These are phyloP conservation scores for Penicillium fimorum DNA, from an alignment of 495 filamentous ascomycete genomes.

Conservation along the genomic window DNA sequence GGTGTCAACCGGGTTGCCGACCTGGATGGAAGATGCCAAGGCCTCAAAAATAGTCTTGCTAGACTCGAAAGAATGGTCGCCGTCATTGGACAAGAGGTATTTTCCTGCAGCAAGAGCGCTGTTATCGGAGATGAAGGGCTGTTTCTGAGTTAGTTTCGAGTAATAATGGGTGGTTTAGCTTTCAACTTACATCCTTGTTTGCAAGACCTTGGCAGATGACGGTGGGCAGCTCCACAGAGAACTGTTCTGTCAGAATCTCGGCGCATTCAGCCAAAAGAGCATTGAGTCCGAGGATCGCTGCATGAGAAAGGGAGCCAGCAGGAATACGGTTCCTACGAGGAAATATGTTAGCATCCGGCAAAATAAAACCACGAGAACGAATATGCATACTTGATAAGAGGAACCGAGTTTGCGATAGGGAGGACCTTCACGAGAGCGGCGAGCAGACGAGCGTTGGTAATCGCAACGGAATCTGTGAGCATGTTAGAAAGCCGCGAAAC, in stretches of 20 bases:
- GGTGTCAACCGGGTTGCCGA: slow-evolving; percentile 74
- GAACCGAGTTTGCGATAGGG: slow-evolving; percentile 59
- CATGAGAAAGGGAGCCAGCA: slow-evolving; percentile 62
- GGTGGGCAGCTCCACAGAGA: slow-evolving; percentile 67
- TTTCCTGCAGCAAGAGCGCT: slow-evolving; percentile 93
- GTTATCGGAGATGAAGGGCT: slow-evolving; percentile 85
- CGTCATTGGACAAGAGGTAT: slow-evolving; percentile 68
- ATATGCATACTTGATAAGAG: slow-evolving; percentile 65
- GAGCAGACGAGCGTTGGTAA: slow-evolving; percentile 85
- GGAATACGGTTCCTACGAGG: slow-evolving; percentile 65
- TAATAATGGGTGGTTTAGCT: background rate
- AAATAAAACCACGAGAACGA: background rate
- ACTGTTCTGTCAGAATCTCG: slow-evolving; percentile 59
- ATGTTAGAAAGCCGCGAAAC: background rate
- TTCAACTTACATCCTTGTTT: slow-evolving; percentile 64
- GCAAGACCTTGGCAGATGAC: slow-evolving; percentile 78
- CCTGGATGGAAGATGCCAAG: slow-evolving; percentile 68
- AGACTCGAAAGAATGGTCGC: slow-evolving; percentile 53
- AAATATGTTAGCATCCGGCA: slow-evolving; percentile 11
- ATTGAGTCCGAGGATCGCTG: slow-evolving; percentile 80
- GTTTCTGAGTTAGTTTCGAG: slow-evolving; percentile 21
- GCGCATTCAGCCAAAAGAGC: slow-evolving; percentile 80
- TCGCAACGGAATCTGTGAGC: slow-evolving; percentile 63
- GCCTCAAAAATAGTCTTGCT: slow-evolving; percentile 77
- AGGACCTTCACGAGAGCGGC: slow-evolving; percentile 86